Percentiles rank a stretch among this genome's conserved stretches.
Conservation (phyloP, 768 basidiomycete genomes). For the Phaeolepiota aurea region DNA sequence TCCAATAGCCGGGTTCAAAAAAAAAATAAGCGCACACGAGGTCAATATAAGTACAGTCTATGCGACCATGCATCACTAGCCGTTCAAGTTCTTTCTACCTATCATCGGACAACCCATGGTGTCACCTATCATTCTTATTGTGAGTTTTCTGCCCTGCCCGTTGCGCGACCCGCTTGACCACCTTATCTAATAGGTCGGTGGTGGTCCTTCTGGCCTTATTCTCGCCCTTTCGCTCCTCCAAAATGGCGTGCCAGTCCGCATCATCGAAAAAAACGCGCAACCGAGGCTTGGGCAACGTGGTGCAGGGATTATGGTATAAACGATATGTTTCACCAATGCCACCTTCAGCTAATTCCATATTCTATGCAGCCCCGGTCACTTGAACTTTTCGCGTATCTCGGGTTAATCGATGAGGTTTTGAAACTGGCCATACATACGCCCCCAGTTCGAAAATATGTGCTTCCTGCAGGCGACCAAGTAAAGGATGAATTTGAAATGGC, state of each 20-base stretch:
- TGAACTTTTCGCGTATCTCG: slow-evolving; percentile 32
- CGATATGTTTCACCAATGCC: neutral
- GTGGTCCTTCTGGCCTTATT: slow-evolving; percentile 37
- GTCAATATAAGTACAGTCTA: too few species aligned
- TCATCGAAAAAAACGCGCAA: slow-evolving; percentile 37
- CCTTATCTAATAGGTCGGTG: slow-evolving; percentile 28
- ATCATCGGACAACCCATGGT: too few species aligned
- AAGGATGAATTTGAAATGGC: slow-evolving; percentile 24
- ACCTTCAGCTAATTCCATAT: slow-evolving; percentile 1
- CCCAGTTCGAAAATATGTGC: slow-evolving; percentile 24
- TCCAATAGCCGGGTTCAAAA: too few species aligned
- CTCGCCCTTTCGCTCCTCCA: slow-evolving; percentile 31
- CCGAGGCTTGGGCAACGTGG: slow-evolving; percentile 29
- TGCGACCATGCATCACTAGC: too few species aligned
- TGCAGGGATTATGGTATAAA: slow-evolving; percentile 27
- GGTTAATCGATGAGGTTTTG: slow-evolving; percentile 27
- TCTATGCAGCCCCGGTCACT: slow-evolving; percentile 30
- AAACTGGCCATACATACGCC: slow-evolving; percentile 17
- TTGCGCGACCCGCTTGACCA: too few species aligned
- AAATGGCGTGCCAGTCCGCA: slow-evolving; percentile 39
- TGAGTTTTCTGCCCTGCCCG: too few species aligned
- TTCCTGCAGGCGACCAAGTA: slow-evolving; percentile 18
- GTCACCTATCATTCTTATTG: too few species aligned
- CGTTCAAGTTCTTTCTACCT: too few species aligned
- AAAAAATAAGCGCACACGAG: too few species aligned